Conservation (phyloP, 176 grass and related monocot genomes). For the Cocos nucifera region DNA sequence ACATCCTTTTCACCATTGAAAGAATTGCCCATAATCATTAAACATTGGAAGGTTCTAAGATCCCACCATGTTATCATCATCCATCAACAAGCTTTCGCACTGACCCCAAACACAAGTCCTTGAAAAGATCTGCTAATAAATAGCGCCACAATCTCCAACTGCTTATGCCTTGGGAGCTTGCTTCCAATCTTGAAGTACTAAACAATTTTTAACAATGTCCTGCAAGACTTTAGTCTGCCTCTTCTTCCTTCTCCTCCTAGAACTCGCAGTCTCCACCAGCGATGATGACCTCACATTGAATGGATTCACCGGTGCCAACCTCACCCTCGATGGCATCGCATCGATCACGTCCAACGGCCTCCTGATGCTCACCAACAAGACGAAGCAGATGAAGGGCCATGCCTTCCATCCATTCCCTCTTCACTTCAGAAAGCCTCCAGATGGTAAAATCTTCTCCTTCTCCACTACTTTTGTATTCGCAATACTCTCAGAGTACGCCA, state of each 20-base stretch:
- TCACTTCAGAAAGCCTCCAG: background rate
- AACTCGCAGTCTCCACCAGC: background rate
- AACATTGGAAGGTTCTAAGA: too few relatives aligned
- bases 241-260: background rate
- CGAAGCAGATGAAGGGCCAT: conserved; percentile 3
- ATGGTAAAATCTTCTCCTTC: conserved; percentile 22
- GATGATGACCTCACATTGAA: conserved; percentile 13
- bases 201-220: too few relatives aligned
- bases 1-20: too few relatives aligned
- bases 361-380: conserved; percentile 27
- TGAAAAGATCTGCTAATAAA: too few relatives aligned
- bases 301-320: conserved; percentile 19
- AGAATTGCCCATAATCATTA: too few relatives aligned
- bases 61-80: too few relatives aligned
- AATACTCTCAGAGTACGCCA: conserved; percentile 10
- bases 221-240: background rate
- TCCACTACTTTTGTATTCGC: conserved; percentile 26
- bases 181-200: too few relatives aligned
- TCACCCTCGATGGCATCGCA: conserved; percentile 9
- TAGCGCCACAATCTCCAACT: too few relatives aligned
- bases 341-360: background rate
- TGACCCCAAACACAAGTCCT: too few relatives aligned
- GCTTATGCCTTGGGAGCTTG: too few relatives aligned
- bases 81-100: too few relatives aligned
- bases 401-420: conserved; percentile 19